phyloP scores from a whole-genome alignment of 1,139 yeast species.

The Nakaseomyces glabratus region DNA sequence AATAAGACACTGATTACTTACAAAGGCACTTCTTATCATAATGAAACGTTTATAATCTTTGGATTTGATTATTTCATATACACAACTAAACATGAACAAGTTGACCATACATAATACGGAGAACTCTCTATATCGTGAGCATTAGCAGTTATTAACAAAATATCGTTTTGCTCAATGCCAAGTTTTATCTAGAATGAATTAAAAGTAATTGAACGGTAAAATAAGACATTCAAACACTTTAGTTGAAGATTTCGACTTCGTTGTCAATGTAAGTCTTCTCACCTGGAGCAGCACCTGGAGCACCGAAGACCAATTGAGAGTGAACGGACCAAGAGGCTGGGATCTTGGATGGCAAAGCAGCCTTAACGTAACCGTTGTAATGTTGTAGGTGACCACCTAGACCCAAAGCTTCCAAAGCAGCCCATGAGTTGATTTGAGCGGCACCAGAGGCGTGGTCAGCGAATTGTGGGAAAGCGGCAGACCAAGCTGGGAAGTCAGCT shows the following conservation, averaged over 20 bases:
- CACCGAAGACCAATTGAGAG: slow-evolving; percentile 41
- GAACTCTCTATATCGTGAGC: no score
- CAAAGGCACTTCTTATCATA: no score
- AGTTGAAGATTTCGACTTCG: slow-evolving; percentile 30
- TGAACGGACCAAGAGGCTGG: slow-evolving; percentile 37
- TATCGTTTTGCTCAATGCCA: no score
- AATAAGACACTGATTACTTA: no score
- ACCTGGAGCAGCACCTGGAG: slow-evolving; percentile 30
- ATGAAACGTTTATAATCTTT: no score
- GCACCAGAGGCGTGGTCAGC: slow-evolving; percentile 40
- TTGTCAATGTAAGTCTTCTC: slow-evolving; percentile 34
- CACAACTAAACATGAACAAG: no score
- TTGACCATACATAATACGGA: no score
- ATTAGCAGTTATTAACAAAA: no score
- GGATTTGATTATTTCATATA: no score
- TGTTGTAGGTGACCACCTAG: slow-evolving; percentile 43
- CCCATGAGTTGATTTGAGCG: slow-evolving; percentile 40
- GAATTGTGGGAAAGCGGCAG: slow-evolving; percentile 37
- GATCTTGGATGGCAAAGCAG: slow-evolving; percentile 32
- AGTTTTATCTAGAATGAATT: no score
- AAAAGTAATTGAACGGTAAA: no score
- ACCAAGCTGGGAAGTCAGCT: slow-evolving; percentile 35
- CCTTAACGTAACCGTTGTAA: slow-evolving; percentile 37
- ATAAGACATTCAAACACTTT: no score
- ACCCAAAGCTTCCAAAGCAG: slow-evolving; percentile 36